Base-by-base conservation (phyloP, 768 basidiomycete genomes). In the Leccinum variicolor region DNA sequence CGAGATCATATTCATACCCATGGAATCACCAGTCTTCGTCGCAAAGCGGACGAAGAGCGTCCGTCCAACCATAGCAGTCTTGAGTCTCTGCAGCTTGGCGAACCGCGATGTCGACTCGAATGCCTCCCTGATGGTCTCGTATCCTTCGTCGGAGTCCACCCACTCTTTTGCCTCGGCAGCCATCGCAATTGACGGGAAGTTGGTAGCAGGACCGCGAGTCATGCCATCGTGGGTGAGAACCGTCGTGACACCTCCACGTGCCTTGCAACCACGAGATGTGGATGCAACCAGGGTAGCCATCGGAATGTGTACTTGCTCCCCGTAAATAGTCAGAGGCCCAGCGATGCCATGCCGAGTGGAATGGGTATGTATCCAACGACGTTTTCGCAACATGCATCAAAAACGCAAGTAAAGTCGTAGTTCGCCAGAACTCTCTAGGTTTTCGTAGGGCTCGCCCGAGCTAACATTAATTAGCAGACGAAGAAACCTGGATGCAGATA, bases 1-100 rank as follows among this genome's bases (percentile, higher is more conserved):
- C 9, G 90, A 92, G 69, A 98, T 97, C 97, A 99, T 99, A 79
- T 99, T 99, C 97, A 99, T 99, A 17, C 97, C 97, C 96, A 98
- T 99, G 43, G 97, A 95, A 67, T 98, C 96, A 31, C 96, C 97
- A 0, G 97, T 98, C 54, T 84, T 86, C 14, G 94, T 97, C 57
- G 90, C 90, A 68, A 99, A 98, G 49, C 97, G 84, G 23, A 98
- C 86, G 69, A 87, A 99, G 39, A 99, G 76, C 41, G 94, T 96
- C 43, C 97, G 84, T 6, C 97, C 97, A 6, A 97, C 97, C 72
- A 98, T 77, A 5, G 89, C 91, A 49, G 87, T 87, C 81, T 96
- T 96, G 65, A 98, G 77, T 55, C 80, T 81, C 74, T 89, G 86
- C 52, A 99, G 73, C 69, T 87, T 84, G 6, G 94, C 96, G 67